Conservation (phyloP, 352 stramenopile species). For the Peronospora belbahrii region DNA sequence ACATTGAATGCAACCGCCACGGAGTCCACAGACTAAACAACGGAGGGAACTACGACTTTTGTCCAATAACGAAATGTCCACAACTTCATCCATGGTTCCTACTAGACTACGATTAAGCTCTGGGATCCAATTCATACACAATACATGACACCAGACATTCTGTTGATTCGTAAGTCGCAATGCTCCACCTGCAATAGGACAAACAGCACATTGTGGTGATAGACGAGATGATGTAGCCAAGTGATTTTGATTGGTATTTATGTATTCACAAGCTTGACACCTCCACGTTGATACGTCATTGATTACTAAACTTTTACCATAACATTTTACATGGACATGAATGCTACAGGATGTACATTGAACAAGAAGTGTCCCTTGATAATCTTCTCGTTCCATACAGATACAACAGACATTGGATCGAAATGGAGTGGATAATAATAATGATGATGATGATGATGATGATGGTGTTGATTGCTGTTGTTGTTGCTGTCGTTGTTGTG, state of each 20-base stretch:
- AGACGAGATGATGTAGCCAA: conserved; percentile 3
- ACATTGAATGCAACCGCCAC: conserved; percentile 84
- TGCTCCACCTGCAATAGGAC: conserved; percentile 56
- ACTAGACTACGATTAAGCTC: conserved; percentile 72
- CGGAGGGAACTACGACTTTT: conserved; percentile 60
- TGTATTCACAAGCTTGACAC: conserved; percentile 57
- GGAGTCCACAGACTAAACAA: conserved; percentile 75
- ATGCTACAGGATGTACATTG: conserved; percentile 56
- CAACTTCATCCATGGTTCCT: conserved; percentile 46
- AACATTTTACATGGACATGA: conserved; percentile 73
- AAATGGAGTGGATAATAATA: no score
- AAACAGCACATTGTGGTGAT: conserved; percentile 60
- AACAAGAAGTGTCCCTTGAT: conserved; percentile 50
- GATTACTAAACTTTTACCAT: conserved; percentile 40
- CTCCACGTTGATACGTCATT: conserved; percentile 38
- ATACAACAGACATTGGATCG: conserved; percentile 43
- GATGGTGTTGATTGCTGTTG: not conserved
- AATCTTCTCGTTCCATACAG: conserved; percentile 64
- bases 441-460: not conserved
- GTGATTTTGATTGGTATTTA: conserved; percentile 5
- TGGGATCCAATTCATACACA: conserved; percentile 84
- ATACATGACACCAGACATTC: conserved; percentile 70
- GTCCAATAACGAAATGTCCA: conserved; percentile 62
- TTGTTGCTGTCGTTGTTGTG: no score
- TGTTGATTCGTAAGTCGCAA: conserved; percentile 54